These are phyloP conservation scores for Croton setiger DNA, from an alignment of 441 rosid species.

Conservation along the genomic window DNA sequence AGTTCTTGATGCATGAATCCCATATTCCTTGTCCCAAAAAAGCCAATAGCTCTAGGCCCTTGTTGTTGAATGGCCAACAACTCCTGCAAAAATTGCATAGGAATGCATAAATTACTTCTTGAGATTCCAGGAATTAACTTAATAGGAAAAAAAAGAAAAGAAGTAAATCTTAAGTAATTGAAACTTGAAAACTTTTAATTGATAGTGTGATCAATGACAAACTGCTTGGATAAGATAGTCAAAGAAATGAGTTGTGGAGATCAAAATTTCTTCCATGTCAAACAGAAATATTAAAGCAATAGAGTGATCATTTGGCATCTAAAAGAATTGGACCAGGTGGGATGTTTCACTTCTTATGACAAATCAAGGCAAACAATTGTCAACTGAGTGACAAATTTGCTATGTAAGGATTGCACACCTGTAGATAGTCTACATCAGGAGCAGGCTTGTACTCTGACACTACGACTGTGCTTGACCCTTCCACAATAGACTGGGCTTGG, in stretches of 20 bases:
- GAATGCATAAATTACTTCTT: no score
- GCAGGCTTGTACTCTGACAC: constrained; percentile 62
- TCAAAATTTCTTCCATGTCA: neutral
- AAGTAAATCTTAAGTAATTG: neutral
- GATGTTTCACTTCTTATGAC: neutral
- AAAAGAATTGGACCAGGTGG: neutral
- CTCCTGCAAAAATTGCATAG: constrained; percentile 46
- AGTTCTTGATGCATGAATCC: constrained; percentile 97
- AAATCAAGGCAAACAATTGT: neutral
- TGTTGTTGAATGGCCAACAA: constrained; percentile 93
- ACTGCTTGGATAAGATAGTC: neutral
- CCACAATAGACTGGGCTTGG: constrained; percentile 65
- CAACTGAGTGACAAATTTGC: constrained; percentile 1
- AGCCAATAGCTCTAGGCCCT: constrained; percentile 91
- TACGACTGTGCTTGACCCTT: constrained; percentile 62
- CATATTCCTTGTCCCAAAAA: constrained; percentile 92
- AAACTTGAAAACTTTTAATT: neutral
- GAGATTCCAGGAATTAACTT: neutral
- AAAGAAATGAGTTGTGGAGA: neutral
- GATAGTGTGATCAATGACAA: neutral
- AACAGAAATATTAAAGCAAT: constrained; percentile 1
- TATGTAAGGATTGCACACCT: constrained; percentile 38
- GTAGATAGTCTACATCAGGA: constrained; percentile 91
- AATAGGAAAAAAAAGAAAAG: neutral
- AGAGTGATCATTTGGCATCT: neutral